Evolutionary conservation across 768 basidiomycete species (phyloP).

Genomic region (Russula abietina): DNA sequence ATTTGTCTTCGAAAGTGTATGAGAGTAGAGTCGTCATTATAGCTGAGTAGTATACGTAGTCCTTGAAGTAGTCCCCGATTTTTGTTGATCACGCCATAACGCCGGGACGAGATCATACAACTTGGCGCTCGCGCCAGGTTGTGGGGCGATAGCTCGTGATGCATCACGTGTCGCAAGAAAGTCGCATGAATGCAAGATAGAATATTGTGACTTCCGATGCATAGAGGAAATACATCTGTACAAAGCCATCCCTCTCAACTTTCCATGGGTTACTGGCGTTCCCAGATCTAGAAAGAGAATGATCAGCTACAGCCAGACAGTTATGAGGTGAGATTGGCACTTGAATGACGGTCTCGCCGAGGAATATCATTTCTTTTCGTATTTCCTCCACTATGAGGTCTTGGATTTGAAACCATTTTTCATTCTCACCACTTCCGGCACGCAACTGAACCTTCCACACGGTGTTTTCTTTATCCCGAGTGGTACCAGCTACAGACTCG

Average conservation of each 20-base stretch:
- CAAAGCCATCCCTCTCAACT: neutral
- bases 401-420: constrained; percentile 96
- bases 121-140: constrained; percentile 16
- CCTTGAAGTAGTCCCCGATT: no score
- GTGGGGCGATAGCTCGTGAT: neutral
- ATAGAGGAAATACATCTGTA: neutral
- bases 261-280: constrained; percentile 10
- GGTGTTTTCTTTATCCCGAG: constrained; percentile 84
- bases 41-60: no score
- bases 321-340: constrained; percentile 35
- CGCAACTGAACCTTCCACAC: constrained; percentile 90
- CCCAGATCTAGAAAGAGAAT: constrained; percentile 18
- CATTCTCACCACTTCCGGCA: constrained; percentile 67
- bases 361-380: constrained; percentile 95
- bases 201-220: neutral
- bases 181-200: neutral
- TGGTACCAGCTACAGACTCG: constrained; percentile 93
- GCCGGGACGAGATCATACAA: constrained; percentile 3
- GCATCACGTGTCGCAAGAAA: neutral
- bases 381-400: constrained; percentile 95
- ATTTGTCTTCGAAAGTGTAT: neutral
- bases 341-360: constrained; percentile 96
- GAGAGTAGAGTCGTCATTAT: neutral
- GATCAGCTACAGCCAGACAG: constrained; percentile 9
- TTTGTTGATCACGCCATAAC: constrained; percentile 9